Evolutionary conservation across 345 rosid species (phyloP), one percentile per base, ranked within the genome.

Genomic region (Heritiera fomes): DNA sequence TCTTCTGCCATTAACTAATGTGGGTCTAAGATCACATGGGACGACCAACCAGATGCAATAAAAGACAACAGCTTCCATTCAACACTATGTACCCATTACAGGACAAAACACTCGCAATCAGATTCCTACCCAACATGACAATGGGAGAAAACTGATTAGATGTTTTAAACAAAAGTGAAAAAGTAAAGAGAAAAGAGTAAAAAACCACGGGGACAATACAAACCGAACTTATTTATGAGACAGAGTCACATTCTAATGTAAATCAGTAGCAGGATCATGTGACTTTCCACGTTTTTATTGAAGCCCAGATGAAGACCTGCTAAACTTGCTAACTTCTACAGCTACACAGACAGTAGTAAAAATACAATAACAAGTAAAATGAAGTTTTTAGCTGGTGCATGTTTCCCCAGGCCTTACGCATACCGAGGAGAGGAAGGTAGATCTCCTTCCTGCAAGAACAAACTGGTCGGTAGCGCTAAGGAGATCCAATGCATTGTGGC

Each of bases 181-280:
- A 46, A 7, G 13, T 5, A 43, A 47, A 6, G 2, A 2, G 50
- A 41, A 0, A 46, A 49, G 28, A 23, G 28, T 23, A 8, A n/a
- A 12, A 18, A 45, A 59, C 2, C 70, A 7, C 70, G 5, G 45
- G 5, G 50, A 13, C 28, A 32, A 56, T 8, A 63, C 58, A 80
- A 50, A 49, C 53, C 84, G 69, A 80, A 73, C 71, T 84, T 84
- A 80, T 84, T 83, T 83, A 83, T 84, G 20, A 67, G 49, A 84
- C 85, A 88, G 28, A 23, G 78, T 79, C 84, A 56, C 71, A 80
- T 68, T 73, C 55, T 60, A 34, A 56, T 5, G 76, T 55, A 40
- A 78, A 80, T 75, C 30, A 65, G 70, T 45, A 52, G 63, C 67
- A 9, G 46, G 11, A 40, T 23, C 28, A 45, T 32, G 79, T 69